Conservation (phyloP, 2,329 filamentous ascomycete genomes). For the Ophiostoma ips region DNA sequence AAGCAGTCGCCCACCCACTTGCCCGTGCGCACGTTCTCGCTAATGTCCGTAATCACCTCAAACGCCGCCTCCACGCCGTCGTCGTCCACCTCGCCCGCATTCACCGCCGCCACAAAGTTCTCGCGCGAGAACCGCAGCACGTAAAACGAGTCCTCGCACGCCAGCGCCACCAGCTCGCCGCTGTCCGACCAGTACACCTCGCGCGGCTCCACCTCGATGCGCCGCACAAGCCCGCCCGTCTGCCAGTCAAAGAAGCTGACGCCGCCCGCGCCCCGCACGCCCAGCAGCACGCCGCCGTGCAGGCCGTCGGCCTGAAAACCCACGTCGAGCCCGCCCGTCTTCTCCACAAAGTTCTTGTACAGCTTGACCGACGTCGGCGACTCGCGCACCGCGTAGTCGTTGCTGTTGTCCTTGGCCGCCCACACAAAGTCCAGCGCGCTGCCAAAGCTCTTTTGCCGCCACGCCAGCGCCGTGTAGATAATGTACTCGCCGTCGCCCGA, state of each 20-base stretch:
- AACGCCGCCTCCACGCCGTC: constrained; percentile 94
- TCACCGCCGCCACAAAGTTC: constrained; percentile 69
- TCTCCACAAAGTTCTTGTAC: constrained; percentile 95
- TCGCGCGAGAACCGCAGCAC: constrained; percentile 85
- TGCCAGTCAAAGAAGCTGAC: constrained; percentile 97
- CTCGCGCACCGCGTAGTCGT: constrained; percentile 95
- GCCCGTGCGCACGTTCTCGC: constrained; percentile 81
- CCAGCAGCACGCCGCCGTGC: constrained; percentile 75
- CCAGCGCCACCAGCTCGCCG: constrained; percentile 81
- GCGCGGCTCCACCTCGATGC: constrained; percentile 69
- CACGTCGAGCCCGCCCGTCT: constrained; percentile 75
- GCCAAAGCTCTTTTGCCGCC: constrained; percentile 95
- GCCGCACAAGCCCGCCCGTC: constrained; percentile 71
- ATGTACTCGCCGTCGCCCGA: constrained; percentile 98
- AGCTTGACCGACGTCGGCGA: constrained; percentile 90
- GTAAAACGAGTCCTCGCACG: constrained; percentile 91
- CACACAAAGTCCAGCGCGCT: constrained; percentile 92
- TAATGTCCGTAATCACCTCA: constrained; percentile 90
- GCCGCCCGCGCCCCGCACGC: constrained; percentile 87
- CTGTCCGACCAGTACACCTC: constrained; percentile 93
- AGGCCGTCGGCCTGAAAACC: constrained; percentile 91
- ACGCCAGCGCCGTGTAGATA: constrained; percentile 91
- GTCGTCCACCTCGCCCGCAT: constrained; percentile 68
- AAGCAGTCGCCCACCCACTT: constrained; percentile 99
- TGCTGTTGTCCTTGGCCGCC: constrained; percentile 94